Evolutionary conservation across 2,329 filamentous ascomycete species (phyloP), one percentile per base, ranked within the genome.

Genomic region (Fusarium beomiforme): DNA sequence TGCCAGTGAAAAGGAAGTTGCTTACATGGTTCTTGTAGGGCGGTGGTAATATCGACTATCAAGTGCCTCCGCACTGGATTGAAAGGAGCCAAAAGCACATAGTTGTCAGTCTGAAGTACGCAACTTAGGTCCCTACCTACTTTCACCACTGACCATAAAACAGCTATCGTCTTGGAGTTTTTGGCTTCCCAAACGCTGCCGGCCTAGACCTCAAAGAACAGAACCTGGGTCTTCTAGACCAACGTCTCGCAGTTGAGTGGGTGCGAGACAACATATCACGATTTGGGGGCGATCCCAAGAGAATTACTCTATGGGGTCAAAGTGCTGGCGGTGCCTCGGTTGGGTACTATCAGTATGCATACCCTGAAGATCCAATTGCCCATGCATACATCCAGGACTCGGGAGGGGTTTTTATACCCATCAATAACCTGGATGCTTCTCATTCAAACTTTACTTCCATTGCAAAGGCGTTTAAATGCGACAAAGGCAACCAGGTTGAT

Each of bases 81-180:
- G 29, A 43, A 33, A 64, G 61, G 21, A 64, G 59, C 5, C 61
- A 64, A 12, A 42, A 47, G 4, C 59, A 64, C n/a, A 64, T 64
- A 46, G 47, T 64, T 6, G 59, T 64, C n/a, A 36, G 61, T 14
- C 37, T 64, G 34, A 64, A 64, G 61, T 62, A 39, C 17, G 57
- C 14, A 16, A 37, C 16, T 12, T 7, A 24, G 7, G 23, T 6
- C 3, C 19, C 16, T 46, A 14, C 24, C n/a, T 8, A 29, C 12
- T 7, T 29, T 5, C 17, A 10, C n/a, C 1, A 36, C 24, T 61
- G 2, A 63, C 14, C 11, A 14, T 4, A 6, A 1, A 8, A 44
- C 13, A 64, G 60, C 29, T 64, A 64, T 3, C 61, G 61, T 16
- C 11, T 64, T 0, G 61, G 61, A 17, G 14, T 64, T 3, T 64